Conservation (phyloP, 495 filamentous ascomycete genomes). For the Mytilinidion resinicola region DNA sequence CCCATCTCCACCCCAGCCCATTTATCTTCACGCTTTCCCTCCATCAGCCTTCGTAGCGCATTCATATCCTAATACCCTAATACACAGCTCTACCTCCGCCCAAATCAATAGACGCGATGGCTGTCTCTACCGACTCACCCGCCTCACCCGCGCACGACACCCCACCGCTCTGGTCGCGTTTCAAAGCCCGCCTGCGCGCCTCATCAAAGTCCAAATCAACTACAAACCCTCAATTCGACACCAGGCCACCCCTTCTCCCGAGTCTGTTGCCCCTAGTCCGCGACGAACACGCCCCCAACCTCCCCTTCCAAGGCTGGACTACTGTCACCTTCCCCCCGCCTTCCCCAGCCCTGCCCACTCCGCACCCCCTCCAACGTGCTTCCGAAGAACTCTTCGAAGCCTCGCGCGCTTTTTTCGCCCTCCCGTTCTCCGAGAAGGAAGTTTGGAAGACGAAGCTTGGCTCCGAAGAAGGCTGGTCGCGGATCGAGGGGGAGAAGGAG, state of each 20-base stretch:
- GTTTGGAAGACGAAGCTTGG: constrained; percentile 16
- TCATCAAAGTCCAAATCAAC: background rate
- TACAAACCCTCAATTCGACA: background rate
- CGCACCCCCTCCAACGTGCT: constrained; percentile 17
- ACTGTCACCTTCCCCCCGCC: constrained; percentile 21
- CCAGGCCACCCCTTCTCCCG: constrained; percentile 8
- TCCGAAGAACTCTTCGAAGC: constrained; percentile 18
- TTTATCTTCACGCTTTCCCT: too few relatives aligned
- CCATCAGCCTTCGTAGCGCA: too few relatives aligned
- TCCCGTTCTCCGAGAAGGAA: constrained; percentile 15
- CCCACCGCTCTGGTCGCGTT: constrained; percentile 8
- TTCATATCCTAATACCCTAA: too few relatives aligned
- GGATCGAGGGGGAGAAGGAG: constrained; percentile 29
- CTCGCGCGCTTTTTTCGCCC: constrained; percentile 16
- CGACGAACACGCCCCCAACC: constrained; percentile 12
- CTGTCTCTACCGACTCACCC: background rate
- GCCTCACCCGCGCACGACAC: background rate
- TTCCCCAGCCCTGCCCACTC: background rate
- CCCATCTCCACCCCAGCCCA: too few relatives aligned
- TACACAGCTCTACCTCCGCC: too few relatives aligned
- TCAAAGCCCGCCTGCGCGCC: constrained; percentile 16
- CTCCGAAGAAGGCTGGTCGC: constrained; percentile 25
- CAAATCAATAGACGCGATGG: too few relatives aligned
- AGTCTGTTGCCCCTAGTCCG: constrained; percentile 19
- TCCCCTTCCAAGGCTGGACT: constrained; percentile 23